A percentile compares a stretch with the other conserved stretches of the same genome.
phyloP scores from a whole-genome alignment of 179 eudicot genomes.

The Silene noctiflora region DNA sequence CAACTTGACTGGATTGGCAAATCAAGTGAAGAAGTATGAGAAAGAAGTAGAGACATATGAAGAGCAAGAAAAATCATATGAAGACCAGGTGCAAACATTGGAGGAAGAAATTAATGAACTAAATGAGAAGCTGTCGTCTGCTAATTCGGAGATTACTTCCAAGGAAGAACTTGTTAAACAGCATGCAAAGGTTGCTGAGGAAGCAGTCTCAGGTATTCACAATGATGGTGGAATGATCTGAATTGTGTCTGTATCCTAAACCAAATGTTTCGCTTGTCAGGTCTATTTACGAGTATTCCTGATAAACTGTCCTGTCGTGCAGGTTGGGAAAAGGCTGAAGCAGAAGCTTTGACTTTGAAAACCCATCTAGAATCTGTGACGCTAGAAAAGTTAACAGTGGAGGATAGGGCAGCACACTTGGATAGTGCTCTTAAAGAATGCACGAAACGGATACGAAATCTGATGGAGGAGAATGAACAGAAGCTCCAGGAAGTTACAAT shows the following conservation, averaged over 20 bases:
- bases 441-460: constrained; percentile 79
- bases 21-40: constrained; percentile 50
- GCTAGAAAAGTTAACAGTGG: constrained; percentile 74
- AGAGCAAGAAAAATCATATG: constrained; percentile 56
- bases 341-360: constrained; percentile 81
- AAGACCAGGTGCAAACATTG: constrained; percentile 61
- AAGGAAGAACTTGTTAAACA: constrained; percentile 89
- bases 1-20: constrained; percentile 75
- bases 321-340: constrained; percentile 99
- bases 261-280: too few species aligned
- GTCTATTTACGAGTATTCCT: neutral
- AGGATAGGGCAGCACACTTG: constrained; percentile 80
- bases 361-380: constrained; percentile 83
- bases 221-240: neutral
- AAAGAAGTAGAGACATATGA: constrained; percentile 43
- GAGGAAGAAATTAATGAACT: constrained; percentile 62
- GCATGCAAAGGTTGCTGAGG: constrained; percentile 96
- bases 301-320: constrained; percentile 17
- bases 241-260: too few species aligned
- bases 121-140: constrained; percentile 63
- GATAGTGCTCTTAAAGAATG: constrained; percentile 97
- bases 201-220: constrained; percentile 81
- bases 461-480: constrained; percentile 87
- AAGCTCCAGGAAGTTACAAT: constrained; percentile 61
- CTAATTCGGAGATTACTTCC: constrained; percentile 66